Base-by-base conservation (phyloP, 2,329 filamentous ascomycete genomes). In the Pseudopyrenochaeta lycopersici region DNA sequence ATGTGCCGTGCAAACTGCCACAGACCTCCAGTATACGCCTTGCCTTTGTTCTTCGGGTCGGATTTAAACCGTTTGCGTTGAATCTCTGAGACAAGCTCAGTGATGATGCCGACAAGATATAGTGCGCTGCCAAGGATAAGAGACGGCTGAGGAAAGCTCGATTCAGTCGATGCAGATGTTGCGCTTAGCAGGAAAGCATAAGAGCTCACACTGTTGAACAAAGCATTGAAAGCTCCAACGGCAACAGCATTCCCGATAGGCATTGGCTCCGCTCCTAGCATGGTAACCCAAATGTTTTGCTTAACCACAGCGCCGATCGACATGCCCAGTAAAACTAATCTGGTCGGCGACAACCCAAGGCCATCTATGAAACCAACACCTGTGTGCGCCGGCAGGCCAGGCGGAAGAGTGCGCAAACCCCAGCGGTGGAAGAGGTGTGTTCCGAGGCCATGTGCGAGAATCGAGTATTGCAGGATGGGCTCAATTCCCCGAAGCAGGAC, bases 41-140 rank as follows among this genome's bases (percentile, higher is more conserved):
- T 83, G 15, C 83, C 83, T 59, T 81, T 78, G 66, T 85, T 84
- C 54, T 67, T 75, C 2, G 80, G 76, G 49, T 84, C 72, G 18
- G 73, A 68, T 70, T 85, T 85, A 73, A 82, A 85, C 0, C 64
- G 60, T 58, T 77, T 77, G 15, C 87, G 80, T 71, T 89, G 86
- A 23, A 81, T 64, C 73, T 89, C 86, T 0, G 84, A 77, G 3
- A 81, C 62, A 4, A 82, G 79, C 72, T 89, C 86, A 4, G 83
- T 75, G 4, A 77, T 51, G 27, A 88, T 77, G 9, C 86, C 86
- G 4, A 78, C 60, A 4, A 74, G 67, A 66, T 84, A 89, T 40
- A 85, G 59, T 0, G 71, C 67, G 1, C 77, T 65, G 7, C 85
- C 85, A 11, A 84, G 68, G 15, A 84, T 70, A 18, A 85, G 68